Percentiles rank a stretch among this genome's conserved stretches.
Conservation (phyloP, 2,329 filamentous ascomycete genomes). For the Penicillium frequentans region DNA sequence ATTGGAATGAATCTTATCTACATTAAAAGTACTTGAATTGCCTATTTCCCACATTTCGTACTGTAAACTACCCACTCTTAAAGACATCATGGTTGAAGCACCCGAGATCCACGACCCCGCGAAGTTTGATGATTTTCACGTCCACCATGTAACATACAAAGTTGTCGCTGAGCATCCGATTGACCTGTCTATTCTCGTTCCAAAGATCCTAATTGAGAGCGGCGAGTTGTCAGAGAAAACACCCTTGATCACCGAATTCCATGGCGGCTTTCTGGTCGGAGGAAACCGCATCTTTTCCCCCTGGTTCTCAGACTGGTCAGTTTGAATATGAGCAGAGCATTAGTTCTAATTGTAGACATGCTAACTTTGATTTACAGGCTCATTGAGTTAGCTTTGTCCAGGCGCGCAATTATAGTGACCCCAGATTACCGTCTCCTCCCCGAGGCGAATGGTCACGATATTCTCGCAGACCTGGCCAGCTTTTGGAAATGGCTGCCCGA, state of each 20-base stretch:
- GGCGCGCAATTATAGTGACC: slow-evolving; percentile 5
- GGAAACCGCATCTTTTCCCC: slow-evolving; percentile 4
- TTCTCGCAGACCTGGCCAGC: slow-evolving; percentile 4
- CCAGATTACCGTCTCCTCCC: slow-evolving; percentile 11
- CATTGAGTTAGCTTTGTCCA: slow-evolving; percentile 2
- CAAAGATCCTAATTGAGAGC: not conserved
- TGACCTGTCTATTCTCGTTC: slow-evolving; percentile 3
- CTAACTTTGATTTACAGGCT: slow-evolving; percentile 1
- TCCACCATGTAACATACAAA: slow-evolving; percentile 8
- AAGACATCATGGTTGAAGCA: not conserved
- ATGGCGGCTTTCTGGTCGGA: slow-evolving; percentile 8
- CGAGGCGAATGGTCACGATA: slow-evolving; percentile 9
- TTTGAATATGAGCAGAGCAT: not conserved
- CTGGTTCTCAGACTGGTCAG: slow-evolving; percentile 9
- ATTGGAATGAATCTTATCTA: no score
- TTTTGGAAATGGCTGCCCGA: slow-evolving; percentile 9
- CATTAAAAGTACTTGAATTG: no score
- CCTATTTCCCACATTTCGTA: no score
- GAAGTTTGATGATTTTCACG: slow-evolving; percentile 6
- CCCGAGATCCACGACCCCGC: slow-evolving; percentile 1
- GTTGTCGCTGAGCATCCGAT: slow-evolving; percentile 1
- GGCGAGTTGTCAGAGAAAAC: not conserved
- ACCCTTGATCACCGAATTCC: slow-evolving; percentile 6
- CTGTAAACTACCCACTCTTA: no score
- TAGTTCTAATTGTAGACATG: not conserved